These are phyloP conservation scores for Rossbeevera mucosa DNA, from an alignment of 768 basidiomycete species.

Conservation along the genomic window DNA sequence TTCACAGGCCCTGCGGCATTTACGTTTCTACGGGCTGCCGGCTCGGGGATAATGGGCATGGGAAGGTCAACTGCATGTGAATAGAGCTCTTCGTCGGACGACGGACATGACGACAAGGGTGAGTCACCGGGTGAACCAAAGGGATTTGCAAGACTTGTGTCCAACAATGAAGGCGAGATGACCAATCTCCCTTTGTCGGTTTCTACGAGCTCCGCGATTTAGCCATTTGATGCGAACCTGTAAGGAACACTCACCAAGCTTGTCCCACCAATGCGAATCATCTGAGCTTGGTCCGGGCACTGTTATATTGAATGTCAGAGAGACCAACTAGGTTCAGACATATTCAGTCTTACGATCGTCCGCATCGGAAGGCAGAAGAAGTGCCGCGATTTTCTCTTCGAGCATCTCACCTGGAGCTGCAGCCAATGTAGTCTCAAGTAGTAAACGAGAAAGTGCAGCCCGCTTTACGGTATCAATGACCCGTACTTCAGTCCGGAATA, in stretches of 20 bases:
- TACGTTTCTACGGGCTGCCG: conserved; percentile 5
- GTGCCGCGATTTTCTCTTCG: conserved; percentile 62
- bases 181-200: conserved; percentile 14
- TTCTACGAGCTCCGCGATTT: conserved; percentile 11
- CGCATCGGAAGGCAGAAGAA: conserved; percentile 45
- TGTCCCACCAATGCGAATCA: conserved; percentile 75
- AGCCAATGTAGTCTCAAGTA: conserved; percentile 61
- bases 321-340: background rate
- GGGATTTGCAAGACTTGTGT: conserved; percentile 52
- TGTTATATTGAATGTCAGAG: conserved; percentile 28
- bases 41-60: conserved; percentile 52
- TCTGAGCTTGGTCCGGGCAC: conserved; percentile 87
- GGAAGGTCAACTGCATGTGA: conserved; percentile 67
- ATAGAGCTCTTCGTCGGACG: conserved; percentile 84
- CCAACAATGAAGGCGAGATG: conserved; percentile 38
- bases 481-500: conserved; percentile 75
- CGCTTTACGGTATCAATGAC: conserved; percentile 77
- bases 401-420: conserved; percentile 63
- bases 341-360: conserved; percentile 28
- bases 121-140: conserved; percentile 69
- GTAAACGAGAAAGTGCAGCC: conserved; percentile 58
- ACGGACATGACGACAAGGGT: conserved; percentile 67
- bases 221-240: background rate
- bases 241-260: conserved; percentile 45
- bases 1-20: conserved; percentile 6